Conservation (phyloP, 2,329 filamentous ascomycete species). For the Teratosphaeria epicoccoides region DNA sequence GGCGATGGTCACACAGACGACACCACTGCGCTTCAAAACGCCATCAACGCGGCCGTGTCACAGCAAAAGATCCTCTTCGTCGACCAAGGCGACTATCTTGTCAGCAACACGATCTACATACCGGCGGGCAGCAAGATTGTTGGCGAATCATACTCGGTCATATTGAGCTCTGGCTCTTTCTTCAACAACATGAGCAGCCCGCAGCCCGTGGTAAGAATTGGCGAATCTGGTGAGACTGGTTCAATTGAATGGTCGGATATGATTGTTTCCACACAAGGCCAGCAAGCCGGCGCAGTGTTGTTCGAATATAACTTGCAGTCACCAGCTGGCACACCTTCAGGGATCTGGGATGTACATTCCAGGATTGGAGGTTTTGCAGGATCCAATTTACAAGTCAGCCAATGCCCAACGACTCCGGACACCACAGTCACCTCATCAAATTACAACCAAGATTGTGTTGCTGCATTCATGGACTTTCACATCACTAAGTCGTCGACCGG, state of each 20-base stretch:
- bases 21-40: slow-evolving; percentile 47
- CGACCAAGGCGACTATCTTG: slow-evolving; percentile 62
- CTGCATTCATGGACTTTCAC: slow-evolving; percentile 23
- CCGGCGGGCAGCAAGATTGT: slow-evolving; percentile 49
- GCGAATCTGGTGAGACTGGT: slow-evolving; percentile 51
- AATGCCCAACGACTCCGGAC: slow-evolving; percentile 30
- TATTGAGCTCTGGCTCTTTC: slow-evolving; percentile 45
- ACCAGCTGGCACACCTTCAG: slow-evolving; percentile 24
- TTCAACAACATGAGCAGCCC: slow-evolving; percentile 51
- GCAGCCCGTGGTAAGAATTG: slow-evolving; percentile 57
- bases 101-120: slow-evolving; percentile 56
- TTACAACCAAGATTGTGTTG: slow-evolving; percentile 19
- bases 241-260: slow-evolving; percentile 62
- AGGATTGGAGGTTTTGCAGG: slow-evolving; percentile 44
- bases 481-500: slow-evolving; percentile 44
- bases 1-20: slow-evolving; percentile 51
- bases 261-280: slow-evolving; percentile 57
- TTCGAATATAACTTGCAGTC: slow-evolving; percentile 62
- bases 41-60: slow-evolving; percentile 41
- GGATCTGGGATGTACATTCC: slow-evolving; percentile 48
- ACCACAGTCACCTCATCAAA: slow-evolving; percentile 11
- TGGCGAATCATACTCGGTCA: slow-evolving; percentile 49
- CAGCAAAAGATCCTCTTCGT: slow-evolving; percentile 56
- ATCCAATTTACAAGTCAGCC: slow-evolving; percentile 32
- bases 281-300: slow-evolving; percentile 56